These are phyloP conservation scores for Trypanosoma brucei DNA, from an alignment of 208 protist genomes.

Conservation along the genomic window DNA sequence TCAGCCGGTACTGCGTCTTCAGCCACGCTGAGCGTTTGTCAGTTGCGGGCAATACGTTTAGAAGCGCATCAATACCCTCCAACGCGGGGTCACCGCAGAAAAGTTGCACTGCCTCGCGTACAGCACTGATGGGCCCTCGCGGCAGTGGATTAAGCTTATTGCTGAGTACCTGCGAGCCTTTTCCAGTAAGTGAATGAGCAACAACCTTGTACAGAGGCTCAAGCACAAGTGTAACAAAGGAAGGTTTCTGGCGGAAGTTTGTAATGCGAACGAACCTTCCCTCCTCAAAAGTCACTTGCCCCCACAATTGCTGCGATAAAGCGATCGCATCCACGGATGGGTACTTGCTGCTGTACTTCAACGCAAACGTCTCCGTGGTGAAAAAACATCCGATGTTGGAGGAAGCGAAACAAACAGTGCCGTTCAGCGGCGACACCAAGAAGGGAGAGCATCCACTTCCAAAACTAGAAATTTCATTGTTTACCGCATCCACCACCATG, in stretches of 20 bases:
- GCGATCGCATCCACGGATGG: slow-evolving; percentile 23
- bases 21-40: slow-evolving; percentile 38
- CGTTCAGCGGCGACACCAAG: slow-evolving; percentile 69
- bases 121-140: slow-evolving; percentile 50
- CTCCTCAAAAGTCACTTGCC: slow-evolving; percentile 92
- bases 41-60: slow-evolving; percentile 51
- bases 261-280: slow-evolving; percentile 55
- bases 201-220: slow-evolving; percentile 99
- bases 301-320: slow-evolving; percentile 96
- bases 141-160: slow-evolving; percentile 42
- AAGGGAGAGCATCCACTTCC: slow-evolving; percentile 18
- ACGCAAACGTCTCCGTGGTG: slow-evolving; percentile 93
- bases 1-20: slow-evolving; percentile 33
- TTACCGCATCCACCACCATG: slow-evolving; percentile 95
- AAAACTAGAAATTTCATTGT: slow-evolving; percentile 82
- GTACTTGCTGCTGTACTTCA: slow-evolving; percentile 89
- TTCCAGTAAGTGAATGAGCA: slow-evolving; percentile 61
- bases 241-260: slow-evolving; percentile 59
- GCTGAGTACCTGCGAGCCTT: slow-evolving; percentile 42
- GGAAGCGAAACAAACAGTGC: slow-evolving; percentile 92
- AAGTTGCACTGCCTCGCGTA: slow-evolving; percentile 61
- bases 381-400: slow-evolving; percentile 89
- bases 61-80: slow-evolving; percentile 58
- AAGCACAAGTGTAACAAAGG: slow-evolving; percentile 98
- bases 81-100: slow-evolving; percentile 52